Evolutionary conservation across 2,329 filamentous ascomycete genomes (phyloP).

Genomic region (Trichoderma breve): DNA sequence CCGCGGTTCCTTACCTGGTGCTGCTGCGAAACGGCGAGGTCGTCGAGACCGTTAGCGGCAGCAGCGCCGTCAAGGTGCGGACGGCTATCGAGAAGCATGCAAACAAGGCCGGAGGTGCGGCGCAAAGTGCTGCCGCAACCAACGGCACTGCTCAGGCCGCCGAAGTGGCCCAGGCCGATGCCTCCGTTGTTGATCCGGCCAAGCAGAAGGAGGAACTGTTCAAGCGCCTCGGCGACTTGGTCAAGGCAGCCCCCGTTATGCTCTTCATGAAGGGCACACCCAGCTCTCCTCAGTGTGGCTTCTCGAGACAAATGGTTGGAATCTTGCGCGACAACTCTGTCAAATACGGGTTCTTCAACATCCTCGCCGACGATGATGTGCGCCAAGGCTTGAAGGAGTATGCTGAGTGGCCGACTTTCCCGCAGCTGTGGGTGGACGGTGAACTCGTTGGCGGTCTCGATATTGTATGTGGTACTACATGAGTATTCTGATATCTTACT

Average conservation of each 20-base stretch:
- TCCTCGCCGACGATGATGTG: conserved; percentile 94
- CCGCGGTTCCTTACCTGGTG: conserved; percentile 88
- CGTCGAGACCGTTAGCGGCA: conserved; percentile 84
- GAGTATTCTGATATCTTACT: conserved; percentile 16
- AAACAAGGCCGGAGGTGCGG: conserved; percentile 41
- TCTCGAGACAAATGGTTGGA: conserved; percentile 84
- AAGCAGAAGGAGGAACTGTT: conserved; percentile 81
- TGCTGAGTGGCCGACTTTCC: conserved; percentile 98
- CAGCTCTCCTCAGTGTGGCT: conserved; percentile 82
- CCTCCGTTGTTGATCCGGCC: conserved; percentile 45
- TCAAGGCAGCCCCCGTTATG: conserved; percentile 96
- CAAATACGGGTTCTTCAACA: conserved; percentile 99
- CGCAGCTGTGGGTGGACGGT: conserved; percentile 87
- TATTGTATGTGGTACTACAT: conserved; percentile 66
- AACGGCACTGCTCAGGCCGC: conserved; percentile 40
- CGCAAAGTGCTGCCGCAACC: conserved; percentile 35
- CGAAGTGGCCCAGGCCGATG: conserved; percentile 43
- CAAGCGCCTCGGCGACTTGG: conserved; percentile 75
- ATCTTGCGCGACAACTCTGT: conserved; percentile 86
- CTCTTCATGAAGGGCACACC: conserved; percentile 98
- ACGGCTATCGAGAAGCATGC: conserved; percentile 82
- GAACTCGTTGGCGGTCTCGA: conserved; percentile 91
- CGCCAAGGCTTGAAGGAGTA: conserved; percentile 94
- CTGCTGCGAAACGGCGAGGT: conserved; percentile 72
- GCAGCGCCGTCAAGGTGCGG: conserved; percentile 81